phyloP scores from a whole-genome alignment of 352 stramenopile genomes.

The Globisporangium recalcitrans region DNA sequence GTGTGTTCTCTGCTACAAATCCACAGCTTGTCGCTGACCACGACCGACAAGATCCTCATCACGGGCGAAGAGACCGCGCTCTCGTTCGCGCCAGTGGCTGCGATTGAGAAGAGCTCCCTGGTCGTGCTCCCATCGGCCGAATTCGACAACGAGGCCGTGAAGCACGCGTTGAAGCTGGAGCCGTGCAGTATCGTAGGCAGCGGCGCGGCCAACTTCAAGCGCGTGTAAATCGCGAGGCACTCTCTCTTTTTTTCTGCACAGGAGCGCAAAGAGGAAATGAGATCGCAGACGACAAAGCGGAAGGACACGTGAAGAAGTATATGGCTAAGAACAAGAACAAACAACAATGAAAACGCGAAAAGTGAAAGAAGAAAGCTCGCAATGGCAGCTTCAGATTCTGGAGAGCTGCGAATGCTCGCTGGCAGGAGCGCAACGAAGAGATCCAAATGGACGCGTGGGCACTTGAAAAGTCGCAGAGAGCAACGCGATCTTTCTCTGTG shows the following conservation, averaged over 20 bases:
- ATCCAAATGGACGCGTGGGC: neutral
- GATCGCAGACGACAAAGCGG: neutral
- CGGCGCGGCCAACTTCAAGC: slow-evolving; percentile 75
- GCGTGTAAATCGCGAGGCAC: slow-evolving; percentile 41
- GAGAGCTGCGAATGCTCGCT: neutral
- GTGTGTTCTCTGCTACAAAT: neutral
- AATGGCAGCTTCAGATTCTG: neutral
- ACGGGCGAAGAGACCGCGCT: slow-evolving; percentile 61
- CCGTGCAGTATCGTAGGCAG: slow-evolving; percentile 74
- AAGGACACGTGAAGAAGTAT: slow-evolving; percentile 10
- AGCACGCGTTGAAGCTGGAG: slow-evolving; percentile 75
- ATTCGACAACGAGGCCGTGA: slow-evolving; percentile 55
- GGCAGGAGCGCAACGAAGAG: neutral
- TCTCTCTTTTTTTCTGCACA: neutral
- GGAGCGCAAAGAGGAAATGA: neutral
- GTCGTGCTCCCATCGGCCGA: slow-evolving; percentile 76
- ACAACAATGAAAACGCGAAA: slow-evolving; percentile 3
- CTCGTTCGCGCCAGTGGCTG: slow-evolving; percentile 68
- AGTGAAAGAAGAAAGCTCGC: neutral
- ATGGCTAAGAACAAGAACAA: slow-evolving; percentile 2
- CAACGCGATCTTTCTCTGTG: neutral
- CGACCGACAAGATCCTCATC: slow-evolving; percentile 79
- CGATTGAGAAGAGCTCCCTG: slow-evolving; percentile 67
- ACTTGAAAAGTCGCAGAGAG: neutral
- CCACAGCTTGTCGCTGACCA: slow-evolving; percentile 58